Percentiles rank a stretch among this genome's conserved stretches.
phyloP scores from a whole-genome alignment of 2,329 filamentous ascomycete genomes.

The Fusarium foetens region DNA sequence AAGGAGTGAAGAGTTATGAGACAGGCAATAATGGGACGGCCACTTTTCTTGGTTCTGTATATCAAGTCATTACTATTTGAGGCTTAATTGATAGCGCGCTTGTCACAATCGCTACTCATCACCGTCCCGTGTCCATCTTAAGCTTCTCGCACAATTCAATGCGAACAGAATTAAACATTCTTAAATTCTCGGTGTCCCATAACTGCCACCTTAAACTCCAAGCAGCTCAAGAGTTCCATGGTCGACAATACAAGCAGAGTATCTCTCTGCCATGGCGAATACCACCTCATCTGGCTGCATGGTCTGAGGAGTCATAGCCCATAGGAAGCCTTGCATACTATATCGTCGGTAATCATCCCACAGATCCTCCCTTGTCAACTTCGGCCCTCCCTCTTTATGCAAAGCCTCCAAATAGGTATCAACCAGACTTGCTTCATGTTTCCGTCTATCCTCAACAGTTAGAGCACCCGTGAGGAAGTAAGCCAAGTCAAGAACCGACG shows the following conservation, averaged over 20 bases:
- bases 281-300: background rate
- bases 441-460: background rate
- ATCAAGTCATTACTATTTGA: background rate
- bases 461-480: background rate
- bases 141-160: no score
- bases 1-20: background rate
- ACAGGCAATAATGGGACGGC: background rate
- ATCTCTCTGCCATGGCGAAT: background rate
- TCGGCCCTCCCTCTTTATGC: background rate
- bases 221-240: background rate
- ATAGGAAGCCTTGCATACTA: background rate
- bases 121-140: no score
- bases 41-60: accelerated
- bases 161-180: no score
- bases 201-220: background rate
- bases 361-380: background rate
- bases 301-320: background rate
- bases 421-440: background rate
- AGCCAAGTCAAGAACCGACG: background rate
- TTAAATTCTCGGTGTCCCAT: no score
- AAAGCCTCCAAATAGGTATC: background rate
- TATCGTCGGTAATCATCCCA: background rate
- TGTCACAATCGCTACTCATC: background rate
- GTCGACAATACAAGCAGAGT: background rate
- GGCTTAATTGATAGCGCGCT: background rate